These are phyloP conservation scores for Aspergillus neoniger DNA, from an alignment of 2,329 filamentous ascomycete genomes.

Conservation along the genomic window DNA sequence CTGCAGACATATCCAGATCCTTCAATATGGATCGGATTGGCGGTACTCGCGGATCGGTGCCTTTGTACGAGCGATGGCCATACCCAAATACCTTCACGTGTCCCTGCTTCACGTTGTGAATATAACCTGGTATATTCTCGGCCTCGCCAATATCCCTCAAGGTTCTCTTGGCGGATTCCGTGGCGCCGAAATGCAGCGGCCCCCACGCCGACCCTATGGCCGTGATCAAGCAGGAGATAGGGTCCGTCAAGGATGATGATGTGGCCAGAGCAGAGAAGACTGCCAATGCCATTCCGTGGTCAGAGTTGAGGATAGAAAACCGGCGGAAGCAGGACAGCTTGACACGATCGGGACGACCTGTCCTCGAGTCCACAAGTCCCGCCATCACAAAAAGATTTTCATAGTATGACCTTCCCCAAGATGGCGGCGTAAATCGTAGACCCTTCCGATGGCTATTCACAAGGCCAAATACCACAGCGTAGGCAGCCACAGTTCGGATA, in stretches of 20 bases:
- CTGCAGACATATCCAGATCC: constrained; percentile 20
- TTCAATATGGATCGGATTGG: constrained; percentile 29
- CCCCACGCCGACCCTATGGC: constrained; percentile 59
- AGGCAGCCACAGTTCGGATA: constrained; percentile 27
- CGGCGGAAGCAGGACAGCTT: constrained; percentile 53
- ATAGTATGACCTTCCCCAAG: constrained; percentile 51
- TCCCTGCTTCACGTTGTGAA: constrained; percentile 31
- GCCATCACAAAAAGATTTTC: constrained; percentile 60
- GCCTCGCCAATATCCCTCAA: constrained; percentile 25
- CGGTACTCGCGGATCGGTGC: constrained; percentile 30
- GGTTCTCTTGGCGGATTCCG: constrained; percentile 56
- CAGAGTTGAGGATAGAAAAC: constrained; percentile 59
- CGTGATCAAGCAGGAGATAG: constrained; percentile 54
- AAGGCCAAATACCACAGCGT: constrained; percentile 29
- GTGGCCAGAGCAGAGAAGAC: constrained; percentile 60
- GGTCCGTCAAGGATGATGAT: constrained; percentile 59
- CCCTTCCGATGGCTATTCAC: constrained; percentile 30
- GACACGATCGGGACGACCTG: constrained; percentile 50
- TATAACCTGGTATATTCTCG: constrained; percentile 32
- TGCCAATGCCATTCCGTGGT: constrained; percentile 62
- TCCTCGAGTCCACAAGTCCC: constrained; percentile 52
- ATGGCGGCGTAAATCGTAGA: constrained; percentile 21
- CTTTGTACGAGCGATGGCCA: constrained; percentile 36
- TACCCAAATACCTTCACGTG: constrained; percentile 33
- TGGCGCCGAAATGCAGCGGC: constrained; percentile 61